Evolutionary conservation across 2,329 filamentous ascomycete genomes (phyloP), one percentile per base, ranked within the genome.

Genomic region (Ceratocystis eucalypticola): DNA sequence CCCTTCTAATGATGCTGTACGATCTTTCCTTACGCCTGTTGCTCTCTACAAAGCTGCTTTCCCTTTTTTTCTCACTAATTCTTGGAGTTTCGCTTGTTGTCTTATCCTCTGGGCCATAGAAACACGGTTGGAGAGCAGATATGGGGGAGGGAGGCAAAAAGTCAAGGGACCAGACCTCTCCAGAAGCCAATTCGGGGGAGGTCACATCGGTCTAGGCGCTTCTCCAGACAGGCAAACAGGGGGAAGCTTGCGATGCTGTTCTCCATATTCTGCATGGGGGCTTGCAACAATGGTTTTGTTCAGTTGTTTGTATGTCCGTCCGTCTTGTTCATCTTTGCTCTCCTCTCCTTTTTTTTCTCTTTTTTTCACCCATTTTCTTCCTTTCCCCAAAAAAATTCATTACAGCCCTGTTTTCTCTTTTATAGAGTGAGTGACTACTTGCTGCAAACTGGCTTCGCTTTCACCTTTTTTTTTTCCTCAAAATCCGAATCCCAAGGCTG

Each of bases 371-470:
- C 45, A 37, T 37, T 37, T 6, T 37, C 33, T 37, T 37, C 33
- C 33, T 50, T 50, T 50, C n/a, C 50, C 45, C 17, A 5, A 17
- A 17, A 48, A 48, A 7, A 48, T 6, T n/a, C 45, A n/a, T 55
- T 17, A 50, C n/a, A 55, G 50, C 50, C 50, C 50, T 55, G 50
- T 55, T 55, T 55, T 55, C 50, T 55, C 50, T 22, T 55, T 55
- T 55, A 12, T 55, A 55, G 50, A 55, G 0, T 28, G 20, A 3
- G 10, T 55, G 25, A 50, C 46, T 20, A 6, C 15, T 22, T 50
- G 17, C 20, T 3, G 46, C 46, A 50, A 50, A 50, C 20, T 50
- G 17, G 2, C 46, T 20, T 50, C 7, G 5, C 6, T n/a, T n/a
- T 20, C 15, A 17, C 17, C 10, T n/a, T 7, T n/a, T n/a, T 48